phyloP scores from a whole-genome alignment of 2,329 filamentous ascomycete genomes.

The Mollisia scopiformis region DNA sequence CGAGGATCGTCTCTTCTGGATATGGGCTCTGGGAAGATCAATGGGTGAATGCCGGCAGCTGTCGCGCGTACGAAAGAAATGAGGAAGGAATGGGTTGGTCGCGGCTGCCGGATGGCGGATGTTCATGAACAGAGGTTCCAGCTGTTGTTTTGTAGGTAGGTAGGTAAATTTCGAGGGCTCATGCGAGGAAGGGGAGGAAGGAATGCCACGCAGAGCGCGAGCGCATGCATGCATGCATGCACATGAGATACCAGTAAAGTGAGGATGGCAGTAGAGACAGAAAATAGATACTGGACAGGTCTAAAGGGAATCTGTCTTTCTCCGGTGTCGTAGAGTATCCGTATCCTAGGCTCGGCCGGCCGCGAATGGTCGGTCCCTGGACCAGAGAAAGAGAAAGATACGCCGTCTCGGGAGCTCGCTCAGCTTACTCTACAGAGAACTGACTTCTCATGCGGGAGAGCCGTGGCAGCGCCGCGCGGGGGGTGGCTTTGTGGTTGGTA shows the following conservation, averaged over 20 bases:
- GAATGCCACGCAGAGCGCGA: background rate
- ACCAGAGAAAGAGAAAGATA: background rate
- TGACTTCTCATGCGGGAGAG: no score
- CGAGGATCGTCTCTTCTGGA: no score
- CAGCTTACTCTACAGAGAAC: background rate
- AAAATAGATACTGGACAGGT: no score
- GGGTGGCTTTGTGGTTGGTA: background rate
- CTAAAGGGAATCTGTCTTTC: no score
- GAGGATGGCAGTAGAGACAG: no score
- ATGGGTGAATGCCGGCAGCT: no score
- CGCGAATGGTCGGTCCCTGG: background rate
- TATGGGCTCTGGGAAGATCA: no score
- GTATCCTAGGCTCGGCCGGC: no score
- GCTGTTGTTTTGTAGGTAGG: slow-evolving; percentile 1
- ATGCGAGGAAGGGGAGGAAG: background rate
- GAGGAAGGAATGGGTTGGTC: slow-evolving; percentile 1
- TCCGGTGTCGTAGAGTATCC: no score
- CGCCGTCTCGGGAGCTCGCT: background rate
- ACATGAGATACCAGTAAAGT: no score
- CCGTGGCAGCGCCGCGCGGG: background rate
- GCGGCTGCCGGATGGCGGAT: slow-evolving; percentile 2
- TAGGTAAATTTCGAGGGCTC: slow-evolving; percentile 2
- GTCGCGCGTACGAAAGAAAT: slow-evolving; percentile 12
- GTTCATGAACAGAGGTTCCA: slow-evolving; percentile 1
- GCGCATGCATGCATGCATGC: no score